Percentiles rank a stretch among this genome's conserved stretches.
phyloP scores from a whole-genome alignment of 352 stramenopile species.

The Halophytophthora batemanensis region DNA sequence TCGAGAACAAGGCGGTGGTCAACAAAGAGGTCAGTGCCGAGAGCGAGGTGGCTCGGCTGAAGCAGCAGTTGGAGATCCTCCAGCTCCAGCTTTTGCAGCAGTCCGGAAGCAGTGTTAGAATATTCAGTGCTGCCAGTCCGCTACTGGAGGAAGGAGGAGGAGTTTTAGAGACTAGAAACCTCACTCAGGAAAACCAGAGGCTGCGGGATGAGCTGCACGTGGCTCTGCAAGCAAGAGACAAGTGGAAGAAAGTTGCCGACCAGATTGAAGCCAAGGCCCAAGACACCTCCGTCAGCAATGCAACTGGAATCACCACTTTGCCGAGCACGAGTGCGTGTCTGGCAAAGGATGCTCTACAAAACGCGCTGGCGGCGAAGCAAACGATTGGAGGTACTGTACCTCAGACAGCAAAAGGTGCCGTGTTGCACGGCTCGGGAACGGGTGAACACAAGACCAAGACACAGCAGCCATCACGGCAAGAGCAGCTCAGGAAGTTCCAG shows the following conservation, averaged over 20 bases:
- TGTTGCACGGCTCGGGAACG: slow-evolving; percentile 39
- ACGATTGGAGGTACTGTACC: no score
- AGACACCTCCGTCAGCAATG: no score
- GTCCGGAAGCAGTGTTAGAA: background rate
- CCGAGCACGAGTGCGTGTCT: no score
- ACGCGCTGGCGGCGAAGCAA: no score
- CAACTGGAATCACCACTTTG: no score
- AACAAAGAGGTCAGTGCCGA: slow-evolving; percentile 95
- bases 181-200: slow-evolving; percentile 39
- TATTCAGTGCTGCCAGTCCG: background rate
- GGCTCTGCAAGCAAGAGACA: slow-evolving; percentile 50
- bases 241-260: slow-evolving; percentile 65
- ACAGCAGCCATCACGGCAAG: slow-evolving; percentile 50
- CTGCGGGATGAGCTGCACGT: slow-evolving; percentile 18
- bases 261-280: slow-evolving; percentile 31
- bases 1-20: slow-evolving; percentile 96
- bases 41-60: slow-evolving; percentile 59
- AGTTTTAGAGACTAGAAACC: background rate
- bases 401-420: no score
- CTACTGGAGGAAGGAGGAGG: background rate
- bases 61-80: slow-evolving; percentile 65
- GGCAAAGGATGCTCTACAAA: no score
- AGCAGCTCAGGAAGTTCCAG: slow-evolving; percentile 56
- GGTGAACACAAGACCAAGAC: slow-evolving; percentile 43
- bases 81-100: slow-evolving; percentile 62